These are phyloP conservation scores for Gossypium gossypioides DNA, from an alignment of 441 rosid genomes.

Conservation along the genomic window DNA sequence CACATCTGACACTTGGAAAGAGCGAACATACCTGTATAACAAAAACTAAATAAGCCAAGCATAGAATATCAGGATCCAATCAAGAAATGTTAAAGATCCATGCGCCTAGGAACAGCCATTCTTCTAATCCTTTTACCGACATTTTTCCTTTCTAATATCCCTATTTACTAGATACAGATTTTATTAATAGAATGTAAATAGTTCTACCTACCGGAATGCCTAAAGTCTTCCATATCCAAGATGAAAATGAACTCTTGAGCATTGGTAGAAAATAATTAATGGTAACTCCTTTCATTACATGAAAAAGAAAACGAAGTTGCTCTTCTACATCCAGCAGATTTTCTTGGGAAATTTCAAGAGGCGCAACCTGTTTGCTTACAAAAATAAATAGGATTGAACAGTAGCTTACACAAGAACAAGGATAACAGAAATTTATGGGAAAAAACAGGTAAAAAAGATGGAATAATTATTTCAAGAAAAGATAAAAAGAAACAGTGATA, in stretches of 20 bases:
- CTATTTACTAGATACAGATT: slow-evolving; percentile 3
- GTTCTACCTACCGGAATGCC: slow-evolving; percentile 55
- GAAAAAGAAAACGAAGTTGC: slow-evolving; percentile 64
- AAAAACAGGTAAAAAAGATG: slow-evolving; percentile 5
- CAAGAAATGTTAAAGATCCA: background rate
- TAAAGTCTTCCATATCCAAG: slow-evolving; percentile 77
- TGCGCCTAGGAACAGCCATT: background rate
- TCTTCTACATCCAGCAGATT: slow-evolving; percentile 67
- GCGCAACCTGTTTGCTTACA: slow-evolving; percentile 66
- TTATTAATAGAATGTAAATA: slow-evolving; percentile 15
- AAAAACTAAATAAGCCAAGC: slow-evolving; percentile 14
- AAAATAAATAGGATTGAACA: background rate
- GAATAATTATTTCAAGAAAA: slow-evolving; percentile 5
- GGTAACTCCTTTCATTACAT: slow-evolving; percentile 49
- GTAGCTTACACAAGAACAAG: background rate
- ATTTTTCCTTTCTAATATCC: slow-evolving; percentile 6
- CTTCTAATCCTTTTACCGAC: slow-evolving; percentile 5
- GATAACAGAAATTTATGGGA: background rate
- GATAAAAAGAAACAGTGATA: slow-evolving; percentile 2
- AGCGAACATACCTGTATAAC: slow-evolving; percentile 54
- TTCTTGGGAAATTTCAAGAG: slow-evolving; percentile 64
- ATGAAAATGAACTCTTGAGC: slow-evolving; percentile 59
- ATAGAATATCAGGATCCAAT: slow-evolving; percentile 1
- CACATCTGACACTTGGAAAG: slow-evolving; percentile 89
- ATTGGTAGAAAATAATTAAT: slow-evolving; percentile 48